Conservation (phyloP, 495 filamentous ascomycete genomes). For the Emericellopsis terricola region DNA sequence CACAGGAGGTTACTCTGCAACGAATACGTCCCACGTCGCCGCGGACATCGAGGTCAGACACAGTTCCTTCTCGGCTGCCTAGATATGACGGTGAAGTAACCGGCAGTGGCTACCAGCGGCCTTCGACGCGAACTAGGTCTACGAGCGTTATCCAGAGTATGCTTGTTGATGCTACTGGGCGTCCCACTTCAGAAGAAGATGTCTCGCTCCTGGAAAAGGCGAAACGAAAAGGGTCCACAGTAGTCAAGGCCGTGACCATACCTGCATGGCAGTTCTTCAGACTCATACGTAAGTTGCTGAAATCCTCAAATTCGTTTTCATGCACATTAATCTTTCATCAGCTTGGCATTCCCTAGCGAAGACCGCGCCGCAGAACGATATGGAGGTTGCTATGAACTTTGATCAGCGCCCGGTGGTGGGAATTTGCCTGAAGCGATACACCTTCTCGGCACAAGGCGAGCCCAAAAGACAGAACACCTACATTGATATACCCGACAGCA, state of each 20-base stretch:
- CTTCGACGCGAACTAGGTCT: slow-evolving; percentile 23
- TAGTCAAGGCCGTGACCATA: slow-evolving; percentile 77
- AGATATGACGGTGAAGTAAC: too few species aligned
- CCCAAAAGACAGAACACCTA: slow-evolving; percentile 55
- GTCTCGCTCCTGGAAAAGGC: slow-evolving; percentile 17
- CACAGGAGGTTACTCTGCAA: not conserved
- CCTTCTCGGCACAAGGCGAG: slow-evolving; percentile 47
- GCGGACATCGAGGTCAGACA: too few species aligned
- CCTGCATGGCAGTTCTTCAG: slow-evolving; percentile 97
- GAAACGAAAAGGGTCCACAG: slow-evolving; percentile 23
- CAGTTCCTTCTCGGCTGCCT: too few species aligned
- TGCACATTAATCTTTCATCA: slow-evolving; percentile 37
- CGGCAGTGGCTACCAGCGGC: too few species aligned
- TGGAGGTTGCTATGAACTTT: slow-evolving; percentile 29
- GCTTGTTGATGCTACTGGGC: slow-evolving; percentile 18
- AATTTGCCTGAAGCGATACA: slow-evolving; percentile 84
- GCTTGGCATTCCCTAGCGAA: slow-evolving; percentile 46
- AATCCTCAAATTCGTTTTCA: not conserved
- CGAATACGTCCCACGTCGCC: slow-evolving; percentile 4
- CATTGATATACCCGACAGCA: slow-evolving; percentile 83
- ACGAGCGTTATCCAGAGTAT: slow-evolving; percentile 32
- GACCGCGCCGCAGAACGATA: slow-evolving; percentile 21
- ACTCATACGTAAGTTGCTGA: slow-evolving; percentile 47
- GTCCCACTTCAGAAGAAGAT: slow-evolving; percentile 16
- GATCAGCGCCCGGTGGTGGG: slow-evolving; percentile 62